phyloP scores from a whole-genome alignment of 805 yeast species.

The Starmerella potacharoeniae region DNA sequence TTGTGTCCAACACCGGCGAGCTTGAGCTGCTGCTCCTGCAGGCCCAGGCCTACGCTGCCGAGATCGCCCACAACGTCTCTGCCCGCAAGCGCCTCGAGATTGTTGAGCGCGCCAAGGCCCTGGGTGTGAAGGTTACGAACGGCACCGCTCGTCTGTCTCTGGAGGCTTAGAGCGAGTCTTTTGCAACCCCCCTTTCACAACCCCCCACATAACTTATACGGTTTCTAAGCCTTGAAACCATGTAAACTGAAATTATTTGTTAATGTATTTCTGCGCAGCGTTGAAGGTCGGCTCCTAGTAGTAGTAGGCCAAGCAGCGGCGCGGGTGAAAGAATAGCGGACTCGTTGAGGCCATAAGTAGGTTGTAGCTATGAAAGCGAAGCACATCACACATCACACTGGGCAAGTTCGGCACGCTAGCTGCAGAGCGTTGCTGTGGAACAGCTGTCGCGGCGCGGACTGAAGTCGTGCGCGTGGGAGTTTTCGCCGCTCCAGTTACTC shows the following conservation, averaged over 20 bases:
- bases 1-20: constrained; percentile 85
- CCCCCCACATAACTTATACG: constrained; percentile 5
- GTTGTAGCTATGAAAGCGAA: too few species aligned
- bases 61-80: constrained; percentile 97
- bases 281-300: too few species aligned
- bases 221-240: background rate
- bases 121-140: constrained; percentile 98
- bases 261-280: background rate
- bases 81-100: constrained; percentile 96
- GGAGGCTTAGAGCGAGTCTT: constrained; percentile 62
- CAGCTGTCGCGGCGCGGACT: too few species aligned
- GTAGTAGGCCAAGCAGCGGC: too few species aligned
- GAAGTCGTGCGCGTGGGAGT: too few species aligned
- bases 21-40: constrained; percentile 92
- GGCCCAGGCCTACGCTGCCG: constrained; percentile 99
- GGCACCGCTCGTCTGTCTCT: constrained; percentile 97
- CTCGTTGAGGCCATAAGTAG: too few species aligned
- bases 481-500: too few species aligned
- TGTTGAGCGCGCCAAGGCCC: constrained; percentile 92
- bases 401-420: too few species aligned
- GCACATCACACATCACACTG: too few species aligned
- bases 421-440: too few species aligned
- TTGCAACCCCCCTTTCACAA: background rate
- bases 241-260: constrained; percentile 2
- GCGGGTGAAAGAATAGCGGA: too few species aligned